Base-by-base conservation (phyloP, 1,284 basidiomycete species). In the Cystobasidiaceae sp. region DNA sequence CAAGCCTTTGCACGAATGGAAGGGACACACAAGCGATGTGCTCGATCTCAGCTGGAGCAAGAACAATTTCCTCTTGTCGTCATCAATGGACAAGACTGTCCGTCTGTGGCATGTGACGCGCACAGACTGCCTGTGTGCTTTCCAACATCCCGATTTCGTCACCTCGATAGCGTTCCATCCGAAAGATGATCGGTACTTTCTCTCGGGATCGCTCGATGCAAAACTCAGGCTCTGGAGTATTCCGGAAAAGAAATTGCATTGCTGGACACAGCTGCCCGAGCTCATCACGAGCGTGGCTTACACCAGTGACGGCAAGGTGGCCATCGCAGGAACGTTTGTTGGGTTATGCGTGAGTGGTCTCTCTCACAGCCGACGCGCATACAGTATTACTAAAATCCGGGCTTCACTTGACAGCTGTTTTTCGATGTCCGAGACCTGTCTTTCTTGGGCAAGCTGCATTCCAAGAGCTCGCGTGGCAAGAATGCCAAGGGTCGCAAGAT, bases 31-130 rank as follows among this genome's bases (percentile, higher is more conserved):
- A 4, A 73, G 74, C 41, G 78, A 78, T 45, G 73, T 78, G 1
- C 43, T 79, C 19, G 75, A 77, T 59, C 60, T 79, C 13, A 73
- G 72, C 19, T 79, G 78, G 78, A 76, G 74, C 68, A 79, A 78
- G 71, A 77, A 77, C 71, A 75, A 75, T 67, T 79, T 79, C 62
- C 70, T 79, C 8, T 70, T 77, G 17, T 73, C 72, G 7, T 73
- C 74, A n/a, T 72, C 72, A 46, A 78, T 76, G 74, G 78, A 79
- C 68, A 77, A 77, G 72, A 77, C 76, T 0, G 78, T 76, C 0
- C 67, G 75, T 37, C 68, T 79, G 13, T 79, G 77, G 77, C 78
- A 79, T 67, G 68, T 77, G 3, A 71, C 74, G 17, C 67, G 74
- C 7, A 55, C 55, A 15, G 74, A 75, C 25, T 77, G 75, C 59